A percentile compares a stretch with the other conserved stretches of the same genome.
phyloP scores from a whole-genome alignment of 257 asterid genomes.

The Penstemon eatonii region DNA sequence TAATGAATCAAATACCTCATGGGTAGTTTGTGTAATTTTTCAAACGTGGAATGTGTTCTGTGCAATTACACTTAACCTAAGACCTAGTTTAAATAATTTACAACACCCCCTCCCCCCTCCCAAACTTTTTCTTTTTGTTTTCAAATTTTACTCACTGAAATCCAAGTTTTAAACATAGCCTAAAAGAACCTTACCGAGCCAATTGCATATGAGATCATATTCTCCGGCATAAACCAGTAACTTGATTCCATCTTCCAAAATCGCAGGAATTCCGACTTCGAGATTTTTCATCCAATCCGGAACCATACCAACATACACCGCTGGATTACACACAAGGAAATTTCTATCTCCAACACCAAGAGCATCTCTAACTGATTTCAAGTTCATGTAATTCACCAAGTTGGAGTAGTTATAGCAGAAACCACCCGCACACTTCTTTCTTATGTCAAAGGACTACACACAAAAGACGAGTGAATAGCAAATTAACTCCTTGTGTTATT shows the following conservation, averaged over 20 bases:
- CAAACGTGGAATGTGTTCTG: too few relatives aligned
- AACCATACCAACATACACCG: conserved; percentile 54
- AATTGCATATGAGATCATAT: conserved; percentile 65
- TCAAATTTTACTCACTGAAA: too few relatives aligned
- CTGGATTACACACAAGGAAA: conserved; percentile 60
- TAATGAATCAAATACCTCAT: too few relatives aligned
- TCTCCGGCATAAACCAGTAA: conserved; percentile 62
- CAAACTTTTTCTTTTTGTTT: too few relatives aligned
- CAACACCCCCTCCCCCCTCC: too few relatives aligned
- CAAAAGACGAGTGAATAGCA: too few relatives aligned
- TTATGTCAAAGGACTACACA: conserved; percentile 53
- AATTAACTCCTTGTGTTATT: too few relatives aligned
- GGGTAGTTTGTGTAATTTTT: too few relatives aligned
- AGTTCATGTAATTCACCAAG: conserved; percentile 51
- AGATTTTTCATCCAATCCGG: conserved; percentile 67
- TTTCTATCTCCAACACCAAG: conserved; percentile 64
- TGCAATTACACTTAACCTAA: too few relatives aligned
- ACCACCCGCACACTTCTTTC: conserved; percentile 53
- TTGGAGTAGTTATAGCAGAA: conserved; percentile 62
- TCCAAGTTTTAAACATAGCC: too few relatives aligned
- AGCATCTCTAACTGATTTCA: conserved; percentile 45
- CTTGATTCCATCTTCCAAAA: conserved; percentile 60
- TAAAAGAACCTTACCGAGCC: conserved; percentile 48
- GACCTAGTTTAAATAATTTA: too few relatives aligned
- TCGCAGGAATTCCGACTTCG: conserved; percentile 58